Conservation (phyloP, 2,329 filamentous ascomycete species). For the Nemania bipapillata region DNA sequence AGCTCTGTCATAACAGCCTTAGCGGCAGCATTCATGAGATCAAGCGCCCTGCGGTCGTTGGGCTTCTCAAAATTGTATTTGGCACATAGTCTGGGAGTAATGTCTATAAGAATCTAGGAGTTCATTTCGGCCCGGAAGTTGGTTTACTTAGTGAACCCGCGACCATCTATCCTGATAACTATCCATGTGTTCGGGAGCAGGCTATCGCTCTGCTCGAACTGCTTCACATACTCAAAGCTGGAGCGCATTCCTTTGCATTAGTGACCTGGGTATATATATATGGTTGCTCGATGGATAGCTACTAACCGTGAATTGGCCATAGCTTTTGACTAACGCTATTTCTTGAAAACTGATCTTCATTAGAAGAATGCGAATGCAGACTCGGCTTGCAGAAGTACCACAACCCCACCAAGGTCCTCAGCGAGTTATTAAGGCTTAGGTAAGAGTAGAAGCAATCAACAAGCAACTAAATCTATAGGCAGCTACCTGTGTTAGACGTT, state of each 20-base stretch:
- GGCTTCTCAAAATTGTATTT: conserved; percentile 90
- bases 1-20: conserved; percentile 83
- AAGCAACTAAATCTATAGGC: neutral
- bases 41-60: conserved; percentile 85
- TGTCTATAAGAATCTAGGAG: neutral
- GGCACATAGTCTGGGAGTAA: conserved; percentile 74
- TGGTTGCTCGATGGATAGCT: neutral
- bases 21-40: conserved; percentile 96
- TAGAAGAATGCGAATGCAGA: neutral
- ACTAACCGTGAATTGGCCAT: conserved; percentile 69
- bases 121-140: neutral
- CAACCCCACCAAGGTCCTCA: neutral
- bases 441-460: neutral
- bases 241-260: conserved; percentile 38
- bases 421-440: neutral
- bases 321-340: neutral
- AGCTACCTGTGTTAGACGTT: neutral
- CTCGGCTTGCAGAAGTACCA: neutral
- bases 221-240: conserved; percentile 93
- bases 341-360: neutral
- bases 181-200: conserved; percentile 95
- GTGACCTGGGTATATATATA: neutral
- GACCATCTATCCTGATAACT: conserved; percentile 90
- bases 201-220: conserved; percentile 83
- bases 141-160: conserved; percentile 89